Evolutionary conservation across 441 rosid genomes (phyloP), one percentile per base, ranked within the genome.

Genomic region (Adansonia madagascariensis): DNA sequence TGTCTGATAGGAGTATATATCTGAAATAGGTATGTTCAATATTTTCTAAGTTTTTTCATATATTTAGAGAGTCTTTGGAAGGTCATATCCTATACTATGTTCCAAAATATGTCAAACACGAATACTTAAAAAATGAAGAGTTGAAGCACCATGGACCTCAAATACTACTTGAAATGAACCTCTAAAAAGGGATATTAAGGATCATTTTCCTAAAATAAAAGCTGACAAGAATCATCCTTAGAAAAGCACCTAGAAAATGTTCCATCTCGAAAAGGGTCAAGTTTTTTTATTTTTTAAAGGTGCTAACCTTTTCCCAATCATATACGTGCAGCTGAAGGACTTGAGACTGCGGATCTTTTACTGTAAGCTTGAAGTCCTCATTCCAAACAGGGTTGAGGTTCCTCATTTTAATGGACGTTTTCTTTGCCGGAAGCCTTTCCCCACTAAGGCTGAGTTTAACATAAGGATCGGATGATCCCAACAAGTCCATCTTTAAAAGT

Each of bases 391-490:
- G 90, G 59, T 85, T 86, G 80, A 89, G 67, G 76, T 78, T 87
- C 69, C 82, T 89, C 85, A 78, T 83, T 75, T 84, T 85, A 49
- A 84, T 60, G 27, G 87, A 56, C 2, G 86, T 89, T 82, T 81
- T 88, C 85, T 83, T 87, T 3, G 78, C 78, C 1, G 88, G 81
- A 43, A 86, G 78, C 52, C 70, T 83, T 63, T 87, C 88, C 53
- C 83, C 91, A 0, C 76, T 84, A 59, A 85, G 80, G 49, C 65
- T 83, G 44, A 89, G 76, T 67, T 85, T 78, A 63, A 87, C 87
- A 76, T 89, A 89, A 41, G 91, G 91, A 72, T 89, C 87, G 1
- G 91, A 89, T 5, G 82, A 74, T 53, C 90, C 90, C 49, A 89
- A 78, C 24, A 85, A 18, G 73, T 89, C 91, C 83, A 75, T 87